phyloP scores from a whole-genome alignment of 1,139 yeast species.

The Diutina siamensis region DNA sequence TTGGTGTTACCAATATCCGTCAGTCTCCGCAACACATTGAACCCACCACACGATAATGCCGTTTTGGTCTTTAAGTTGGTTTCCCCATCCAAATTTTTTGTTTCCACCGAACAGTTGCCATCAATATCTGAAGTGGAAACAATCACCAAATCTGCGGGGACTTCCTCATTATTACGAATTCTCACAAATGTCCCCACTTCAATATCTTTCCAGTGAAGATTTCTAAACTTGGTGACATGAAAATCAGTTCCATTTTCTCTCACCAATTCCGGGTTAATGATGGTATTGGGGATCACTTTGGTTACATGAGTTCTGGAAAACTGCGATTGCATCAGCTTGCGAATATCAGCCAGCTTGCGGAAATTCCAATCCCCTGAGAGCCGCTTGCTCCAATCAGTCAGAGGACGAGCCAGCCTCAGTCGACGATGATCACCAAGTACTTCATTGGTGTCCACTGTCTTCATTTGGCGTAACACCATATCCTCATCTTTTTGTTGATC shows the following conservation, averaged over 20 bases:
- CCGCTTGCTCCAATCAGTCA: not conserved
- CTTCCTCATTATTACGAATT: slow-evolving; percentile 76
- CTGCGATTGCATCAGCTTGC: not conserved
- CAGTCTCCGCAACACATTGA: slow-evolving; percentile 44
- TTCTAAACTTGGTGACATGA: slow-evolving; percentile 37
- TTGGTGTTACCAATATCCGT: slow-evolving; percentile 62
- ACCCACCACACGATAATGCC: slow-evolving; percentile 59
- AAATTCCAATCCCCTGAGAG: not conserved
- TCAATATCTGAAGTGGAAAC: slow-evolving; percentile 78
- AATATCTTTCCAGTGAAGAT: slow-evolving; percentile 79
- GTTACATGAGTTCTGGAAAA: slow-evolving; percentile 2
- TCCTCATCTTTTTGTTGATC: not conserved
- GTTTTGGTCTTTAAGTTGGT: slow-evolving; percentile 79
- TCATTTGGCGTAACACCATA: not conserved
- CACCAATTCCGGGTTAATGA: slow-evolving; percentile 24
- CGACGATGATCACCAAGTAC: not conserved
- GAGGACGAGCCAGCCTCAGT: not conserved
- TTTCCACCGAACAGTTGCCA: slow-evolving; percentile 87
- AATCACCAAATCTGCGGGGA: slow-evolving; percentile 83
- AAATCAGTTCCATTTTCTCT: slow-evolving; percentile 13
- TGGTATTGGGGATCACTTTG: slow-evolving; percentile 16
- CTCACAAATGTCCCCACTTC: slow-evolving; percentile 84
- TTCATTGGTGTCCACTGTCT: not conserved
- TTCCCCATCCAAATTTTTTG: slow-evolving; percentile 94
- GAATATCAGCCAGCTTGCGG: not conserved